phyloP scores from a whole-genome alignment of 371 early-diverging fungal species.

The Entomophthora muscae region DNA sequence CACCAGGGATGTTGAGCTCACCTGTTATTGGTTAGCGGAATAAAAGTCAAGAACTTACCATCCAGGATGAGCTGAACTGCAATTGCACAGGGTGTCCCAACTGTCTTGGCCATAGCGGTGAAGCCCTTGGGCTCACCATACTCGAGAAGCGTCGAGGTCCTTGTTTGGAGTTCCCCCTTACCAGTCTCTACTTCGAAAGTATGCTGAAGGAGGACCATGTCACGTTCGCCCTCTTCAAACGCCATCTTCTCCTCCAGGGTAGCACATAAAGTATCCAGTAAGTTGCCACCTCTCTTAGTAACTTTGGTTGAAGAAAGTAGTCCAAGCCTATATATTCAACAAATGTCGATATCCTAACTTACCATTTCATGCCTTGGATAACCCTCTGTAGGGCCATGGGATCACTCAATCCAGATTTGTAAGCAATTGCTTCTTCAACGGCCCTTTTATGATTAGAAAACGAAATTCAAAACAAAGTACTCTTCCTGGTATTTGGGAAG shows the following conservation, averaged over 20 bases:
- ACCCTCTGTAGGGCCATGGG: background rate
- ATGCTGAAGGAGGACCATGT: slow-evolving; percentile 80
- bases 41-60: slow-evolving; percentile 17
- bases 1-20: slow-evolving; percentile 41
- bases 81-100: slow-evolving; percentile 77
- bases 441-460: background rate
- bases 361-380: slow-evolving; percentile 6
- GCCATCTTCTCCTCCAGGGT: slow-evolving; percentile 45
- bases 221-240: slow-evolving; percentile 55
- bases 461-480: slow-evolving; percentile 18
- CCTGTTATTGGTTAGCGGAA: slow-evolving; percentile 4
- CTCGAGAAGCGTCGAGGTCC: slow-evolving; percentile 49
- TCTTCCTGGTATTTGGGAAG: slow-evolving; percentile 6
- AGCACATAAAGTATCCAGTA: slow-evolving; percentile 59
- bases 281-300: slow-evolving; percentile 13
- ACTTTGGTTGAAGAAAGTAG: background rate
- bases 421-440: slow-evolving; percentile 10
- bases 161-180: slow-evolving; percentile 21
- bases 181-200: slow-evolving; percentile 49
- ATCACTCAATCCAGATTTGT: slow-evolving; percentile 1
- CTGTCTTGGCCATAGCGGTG: slow-evolving; percentile 85
- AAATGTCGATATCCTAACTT: slow-evolving; percentile 11
- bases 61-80: slow-evolving; percentile 62
- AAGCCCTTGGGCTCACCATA: slow-evolving; percentile 54
- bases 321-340: slow-evolving; percentile 5